These are phyloP conservation scores for Diospyros lotus DNA, from an alignment of 148 eudicot species.

Conservation along the genomic window DNA sequence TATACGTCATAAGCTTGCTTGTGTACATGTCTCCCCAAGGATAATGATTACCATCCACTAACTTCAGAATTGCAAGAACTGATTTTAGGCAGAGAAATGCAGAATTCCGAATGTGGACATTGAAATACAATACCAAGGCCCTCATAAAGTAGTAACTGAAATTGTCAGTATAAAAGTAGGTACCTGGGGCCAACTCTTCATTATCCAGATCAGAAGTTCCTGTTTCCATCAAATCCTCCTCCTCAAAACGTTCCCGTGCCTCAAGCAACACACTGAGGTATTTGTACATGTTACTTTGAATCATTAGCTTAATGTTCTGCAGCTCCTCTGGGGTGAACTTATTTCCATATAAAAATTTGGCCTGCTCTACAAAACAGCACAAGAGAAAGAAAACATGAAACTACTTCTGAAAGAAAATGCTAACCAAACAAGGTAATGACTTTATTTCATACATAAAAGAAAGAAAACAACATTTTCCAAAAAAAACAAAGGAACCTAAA, in stretches of 20 bases:
- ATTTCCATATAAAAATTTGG: conserved; percentile 28
- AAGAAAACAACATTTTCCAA: not conserved
- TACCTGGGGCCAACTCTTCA: conserved; percentile 24
- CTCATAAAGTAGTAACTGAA: not conserved
- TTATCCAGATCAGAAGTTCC: conserved; percentile 1
- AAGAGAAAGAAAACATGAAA: not conserved
- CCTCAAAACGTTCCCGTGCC: conserved; percentile 39
- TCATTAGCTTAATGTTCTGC: conserved; percentile 29
- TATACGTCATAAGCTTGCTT: too few species aligned
- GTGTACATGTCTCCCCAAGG: not conserved
- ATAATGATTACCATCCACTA: not conserved
- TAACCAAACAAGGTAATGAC: not conserved
- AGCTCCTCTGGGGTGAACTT: conserved; percentile 35
- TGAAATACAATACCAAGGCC: not conserved
- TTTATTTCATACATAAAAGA: not conserved
- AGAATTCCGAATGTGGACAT: not conserved
- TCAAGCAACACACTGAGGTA: conserved; percentile 36
- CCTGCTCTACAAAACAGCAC: conserved; percentile 15
- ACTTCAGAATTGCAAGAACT: not conserved
- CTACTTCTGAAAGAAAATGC: not conserved
- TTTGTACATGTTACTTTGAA: conserved; percentile 40
- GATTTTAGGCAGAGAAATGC: not conserved
- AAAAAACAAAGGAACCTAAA: not conserved
- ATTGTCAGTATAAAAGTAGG: conserved; percentile 3
- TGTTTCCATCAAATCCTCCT: conserved; percentile 20